phyloP scores from a whole-genome alignment of 441 rosid genomes.

The Gossypium trilobum region DNA sequence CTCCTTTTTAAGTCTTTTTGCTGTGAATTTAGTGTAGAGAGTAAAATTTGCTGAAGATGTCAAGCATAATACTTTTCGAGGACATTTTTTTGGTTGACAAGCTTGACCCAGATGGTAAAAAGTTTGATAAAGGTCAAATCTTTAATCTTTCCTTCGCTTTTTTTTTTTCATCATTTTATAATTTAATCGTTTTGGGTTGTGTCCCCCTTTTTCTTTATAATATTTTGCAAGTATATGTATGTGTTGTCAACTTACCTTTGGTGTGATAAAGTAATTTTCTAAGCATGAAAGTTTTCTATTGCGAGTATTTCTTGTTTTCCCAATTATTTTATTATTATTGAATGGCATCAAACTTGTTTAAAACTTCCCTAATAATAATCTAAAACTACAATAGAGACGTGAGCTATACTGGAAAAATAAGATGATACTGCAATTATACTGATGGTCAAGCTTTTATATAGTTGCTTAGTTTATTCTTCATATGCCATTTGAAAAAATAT shows the following conservation, averaged over 20 bases:
- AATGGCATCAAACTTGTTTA: not conserved
- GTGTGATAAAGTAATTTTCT: not conserved
- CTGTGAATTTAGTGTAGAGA: not conserved
- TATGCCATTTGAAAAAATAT: not conserved
- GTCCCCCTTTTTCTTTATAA: not conserved
- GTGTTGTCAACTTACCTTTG: not conserved
- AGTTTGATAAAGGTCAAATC: conserved; percentile 53
- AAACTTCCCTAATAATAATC: not conserved
- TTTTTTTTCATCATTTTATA: not conserved
- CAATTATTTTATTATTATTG: not conserved
- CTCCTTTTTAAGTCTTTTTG: not conserved
- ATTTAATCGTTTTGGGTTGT: not conserved
- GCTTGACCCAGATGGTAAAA: conserved; percentile 62
- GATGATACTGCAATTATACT: not conserved
- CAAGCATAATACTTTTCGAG: conserved; percentile 24
- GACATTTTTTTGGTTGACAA: conserved; percentile 53
- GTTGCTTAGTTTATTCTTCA: not conserved
- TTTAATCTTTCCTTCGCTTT: not conserved
- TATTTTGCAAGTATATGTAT: not conserved
- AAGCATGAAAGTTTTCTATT: not conserved
- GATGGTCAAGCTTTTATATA: not conserved
- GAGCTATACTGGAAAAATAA: not conserved
- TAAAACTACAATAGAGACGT: not conserved
- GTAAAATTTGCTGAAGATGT: conserved; percentile 6
- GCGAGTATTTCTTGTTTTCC: not conserved